Evolutionary conservation across 2,329 filamentous ascomycete species (phyloP).

Genomic region (Aotearoamyces nothofagi): DNA sequence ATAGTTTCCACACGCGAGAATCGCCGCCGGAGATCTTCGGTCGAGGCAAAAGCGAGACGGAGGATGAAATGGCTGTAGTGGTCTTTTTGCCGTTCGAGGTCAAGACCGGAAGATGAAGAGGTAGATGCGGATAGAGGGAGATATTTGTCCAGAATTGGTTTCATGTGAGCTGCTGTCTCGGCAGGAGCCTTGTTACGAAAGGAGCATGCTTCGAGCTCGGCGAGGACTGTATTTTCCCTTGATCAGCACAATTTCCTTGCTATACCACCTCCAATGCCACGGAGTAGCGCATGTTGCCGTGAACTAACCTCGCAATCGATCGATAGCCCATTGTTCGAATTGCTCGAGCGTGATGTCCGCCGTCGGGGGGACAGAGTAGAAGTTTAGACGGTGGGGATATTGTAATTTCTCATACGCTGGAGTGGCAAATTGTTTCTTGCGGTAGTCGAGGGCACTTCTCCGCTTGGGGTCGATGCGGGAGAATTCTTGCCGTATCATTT

Average conservation of each 20-base stretch:
- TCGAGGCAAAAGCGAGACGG: conserved; percentile 79
- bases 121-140: conserved; percentile 67
- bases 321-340: conserved; percentile 98
- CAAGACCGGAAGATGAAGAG: conserved; percentile 41
- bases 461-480: conserved; percentile 41
- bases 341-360: conserved; percentile 92
- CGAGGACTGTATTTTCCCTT: conserved; percentile 44
- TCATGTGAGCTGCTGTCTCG: conserved; percentile 75
- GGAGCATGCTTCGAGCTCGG: conserved; percentile 83
- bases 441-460: conserved; percentile 60
- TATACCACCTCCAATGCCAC: too few species aligned
- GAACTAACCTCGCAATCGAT: conserved; percentile 64
- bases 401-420: conserved; percentile 61
- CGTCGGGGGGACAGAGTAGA: conserved; percentile 78
- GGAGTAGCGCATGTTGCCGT: too few species aligned
- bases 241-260: conserved; percentile 26
- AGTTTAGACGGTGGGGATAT: conserved; percentile 81
- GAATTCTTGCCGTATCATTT: conserved; percentile 20
- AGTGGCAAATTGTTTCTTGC: conserved; percentile 75
- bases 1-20: conserved; percentile 80
- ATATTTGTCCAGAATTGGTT: conserved; percentile 73
- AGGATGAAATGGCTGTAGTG: conserved; percentile 98
- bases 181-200: conserved; percentile 80
- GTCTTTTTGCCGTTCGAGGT: conserved; percentile 74
- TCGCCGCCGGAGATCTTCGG: conserved; percentile 75